phyloP scores from a whole-genome alignment of 192 early-diverging fungal genomes.

The Mortierella hygrophila region DNA sequence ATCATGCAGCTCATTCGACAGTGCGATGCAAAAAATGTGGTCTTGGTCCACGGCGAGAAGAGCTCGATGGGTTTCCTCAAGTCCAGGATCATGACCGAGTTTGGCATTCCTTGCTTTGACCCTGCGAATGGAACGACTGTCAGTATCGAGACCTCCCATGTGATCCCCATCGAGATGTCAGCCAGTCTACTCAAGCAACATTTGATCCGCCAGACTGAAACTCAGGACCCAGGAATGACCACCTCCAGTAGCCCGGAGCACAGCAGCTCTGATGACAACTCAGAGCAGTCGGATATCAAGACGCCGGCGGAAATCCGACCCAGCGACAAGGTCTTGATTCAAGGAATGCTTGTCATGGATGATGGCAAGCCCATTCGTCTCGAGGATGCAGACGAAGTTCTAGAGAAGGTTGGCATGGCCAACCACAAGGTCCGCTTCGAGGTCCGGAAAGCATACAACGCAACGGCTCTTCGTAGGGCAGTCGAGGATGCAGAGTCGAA shows the following conservation, averaged over 20 bases:
- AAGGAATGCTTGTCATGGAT: slow-evolving; percentile 60
- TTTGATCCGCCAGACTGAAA: slow-evolving; percentile 41
- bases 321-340: slow-evolving; percentile 56
- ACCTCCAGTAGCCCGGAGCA: slow-evolving; percentile 35
- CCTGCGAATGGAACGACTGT: slow-evolving; percentile 91
- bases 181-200: slow-evolving; percentile 61
- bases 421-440: slow-evolving; percentile 57
- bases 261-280: slow-evolving; percentile 23
- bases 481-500: slow-evolving; percentile 33
- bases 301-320: slow-evolving; percentile 29
- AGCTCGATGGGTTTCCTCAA: slow-evolving; percentile 88
- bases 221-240: slow-evolving; percentile 23
- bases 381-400: slow-evolving; percentile 51
- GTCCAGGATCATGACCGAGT: slow-evolving; percentile 84
- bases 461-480: slow-evolving; percentile 27
- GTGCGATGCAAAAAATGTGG: slow-evolving; percentile 89
- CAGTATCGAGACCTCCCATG: slow-evolving; percentile 73
- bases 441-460: slow-evolving; percentile 51
- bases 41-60: slow-evolving; percentile 97
- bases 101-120: slow-evolving; percentile 85
- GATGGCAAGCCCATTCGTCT: slow-evolving; percentile 53
- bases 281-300: slow-evolving; percentile 5
- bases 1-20: slow-evolving; percentile 96
- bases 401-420: slow-evolving; percentile 42
- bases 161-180: slow-evolving; percentile 72